Conservation (phyloP, 139 green algal genomes). For the Chlorella sp. region DNA sequence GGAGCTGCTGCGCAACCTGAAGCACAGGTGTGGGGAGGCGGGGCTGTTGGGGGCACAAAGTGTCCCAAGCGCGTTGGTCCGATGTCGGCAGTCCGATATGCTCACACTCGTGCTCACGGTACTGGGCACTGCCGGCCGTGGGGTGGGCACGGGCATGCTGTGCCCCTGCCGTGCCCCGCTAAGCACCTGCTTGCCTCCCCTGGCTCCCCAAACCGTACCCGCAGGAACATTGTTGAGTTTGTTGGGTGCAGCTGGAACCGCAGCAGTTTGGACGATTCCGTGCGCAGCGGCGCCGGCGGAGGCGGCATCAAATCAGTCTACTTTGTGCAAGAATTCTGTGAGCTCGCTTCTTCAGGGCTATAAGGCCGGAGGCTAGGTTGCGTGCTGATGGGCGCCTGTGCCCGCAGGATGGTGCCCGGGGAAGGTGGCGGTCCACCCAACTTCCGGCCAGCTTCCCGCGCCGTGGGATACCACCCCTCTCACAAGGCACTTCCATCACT, state of each 20-base stretch:
- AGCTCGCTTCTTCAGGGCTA: background rate
- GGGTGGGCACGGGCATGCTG: no score
- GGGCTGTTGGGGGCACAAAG: no score
- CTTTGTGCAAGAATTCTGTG: slow-evolving; percentile 67
- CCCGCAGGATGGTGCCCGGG: background rate
- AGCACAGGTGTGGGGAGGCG: slow-evolving; percentile 43
- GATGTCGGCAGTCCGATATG: no score
- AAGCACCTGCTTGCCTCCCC: no score
- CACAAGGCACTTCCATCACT: background rate
- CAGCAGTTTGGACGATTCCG: background rate
- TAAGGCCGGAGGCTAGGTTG: background rate
- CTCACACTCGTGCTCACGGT: no score
- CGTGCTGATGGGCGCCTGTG: background rate
- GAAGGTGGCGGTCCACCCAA: background rate
- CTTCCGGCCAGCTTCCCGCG: background rate
- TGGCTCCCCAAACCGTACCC: background rate
- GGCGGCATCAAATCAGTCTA: slow-evolving; percentile 50
- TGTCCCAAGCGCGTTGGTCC: no score
- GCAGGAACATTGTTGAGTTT: slow-evolving; percentile 46
- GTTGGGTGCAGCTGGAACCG: slow-evolving; percentile 30
- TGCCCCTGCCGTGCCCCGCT: background rate
- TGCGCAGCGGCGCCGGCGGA: slow-evolving; percentile 33
- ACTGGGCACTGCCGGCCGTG: no score
- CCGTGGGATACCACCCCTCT: no score
- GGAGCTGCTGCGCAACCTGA: slow-evolving; percentile 72